phyloP scores from a whole-genome alignment of 2,329 filamentous ascomycete genomes.

The Intubia oerlemansii region DNA sequence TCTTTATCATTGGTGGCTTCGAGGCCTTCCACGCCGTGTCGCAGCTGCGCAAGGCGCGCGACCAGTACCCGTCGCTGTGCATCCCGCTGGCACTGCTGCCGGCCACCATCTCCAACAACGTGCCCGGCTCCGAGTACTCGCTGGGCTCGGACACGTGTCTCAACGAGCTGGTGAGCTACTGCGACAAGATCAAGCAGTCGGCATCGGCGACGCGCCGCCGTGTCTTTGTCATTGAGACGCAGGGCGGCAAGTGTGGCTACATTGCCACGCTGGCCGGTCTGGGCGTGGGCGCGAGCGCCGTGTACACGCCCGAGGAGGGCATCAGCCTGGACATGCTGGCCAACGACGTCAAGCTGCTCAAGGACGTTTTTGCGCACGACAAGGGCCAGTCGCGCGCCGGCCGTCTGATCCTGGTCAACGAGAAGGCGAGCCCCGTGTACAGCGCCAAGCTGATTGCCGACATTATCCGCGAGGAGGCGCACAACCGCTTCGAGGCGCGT shows the following conservation, averaged over 20 bases:
- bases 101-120: slow-evolving; percentile 97
- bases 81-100: slow-evolving; percentile 84
- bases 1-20: slow-evolving; percentile 87
- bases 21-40: slow-evolving; percentile 88
- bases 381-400: slow-evolving; percentile 76
- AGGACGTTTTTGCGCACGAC: slow-evolving; percentile 67
- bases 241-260: slow-evolving; percentile 87
- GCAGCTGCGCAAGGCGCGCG: slow-evolving; percentile 62
- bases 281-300: slow-evolving; percentile 74
- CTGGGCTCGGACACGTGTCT: slow-evolving; percentile 91
- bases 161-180: slow-evolving; percentile 86
- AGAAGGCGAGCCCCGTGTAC: slow-evolving; percentile 80
- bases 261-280: slow-evolving; percentile 79
- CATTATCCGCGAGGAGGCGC: slow-evolving; percentile 86
- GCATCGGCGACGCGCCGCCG: slow-evolving; percentile 81
- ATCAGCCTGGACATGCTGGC: slow-evolving; percentile 86
- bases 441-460: slow-evolving; percentile 82
- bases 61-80: slow-evolving; percentile 63
- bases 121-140: slow-evolving; percentile 92
- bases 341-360: slow-evolving; percentile 72
- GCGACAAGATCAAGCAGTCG: slow-evolving; percentile 93
- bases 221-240: slow-evolving; percentile 95
- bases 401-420: slow-evolving; percentile 89
- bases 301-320: slow-evolving; percentile 94
- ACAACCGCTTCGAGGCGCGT: slow-evolving; percentile 78